A percentile compares a stretch with the other conserved stretches of the same genome.
Evolutionary conservation across 1,139 yeast species (phyloP).

Genomic region (Wickerhamomyces sp.): DNA sequence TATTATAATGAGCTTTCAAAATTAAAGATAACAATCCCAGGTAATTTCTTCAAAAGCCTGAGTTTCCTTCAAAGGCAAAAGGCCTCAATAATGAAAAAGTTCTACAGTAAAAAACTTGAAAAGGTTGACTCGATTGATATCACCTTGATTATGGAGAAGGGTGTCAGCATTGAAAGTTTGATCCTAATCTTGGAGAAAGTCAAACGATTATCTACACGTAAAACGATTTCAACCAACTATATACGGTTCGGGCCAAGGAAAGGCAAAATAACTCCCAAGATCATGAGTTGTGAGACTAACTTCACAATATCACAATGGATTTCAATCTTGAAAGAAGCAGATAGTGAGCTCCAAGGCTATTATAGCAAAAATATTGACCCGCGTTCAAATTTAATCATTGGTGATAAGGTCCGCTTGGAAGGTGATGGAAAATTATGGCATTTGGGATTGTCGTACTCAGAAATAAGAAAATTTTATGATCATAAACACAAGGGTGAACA

Average conservation of each 20-base stretch:
- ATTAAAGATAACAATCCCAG: background rate
- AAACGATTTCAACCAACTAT: background rate
- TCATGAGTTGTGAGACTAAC: background rate
- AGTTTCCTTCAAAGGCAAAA: too few species aligned
- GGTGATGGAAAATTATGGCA: background rate
- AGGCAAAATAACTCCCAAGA: background rate
- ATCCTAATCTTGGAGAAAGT: too few species aligned
- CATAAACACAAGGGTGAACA: background rate
- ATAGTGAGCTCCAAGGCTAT: background rate
- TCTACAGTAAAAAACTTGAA: too few species aligned
- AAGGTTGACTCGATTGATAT: too few species aligned
- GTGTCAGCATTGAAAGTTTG: too few species aligned
- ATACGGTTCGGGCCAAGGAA: background rate
- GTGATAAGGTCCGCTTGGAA: background rate
- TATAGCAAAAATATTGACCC: too few species aligned
- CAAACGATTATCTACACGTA: too few species aligned
- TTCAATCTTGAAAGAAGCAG: background rate
- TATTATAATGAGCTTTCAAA: background rate
- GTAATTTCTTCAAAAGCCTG: background rate
- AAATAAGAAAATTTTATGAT: background rate
- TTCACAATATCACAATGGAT: background rate
- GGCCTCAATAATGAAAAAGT: too few species aligned
- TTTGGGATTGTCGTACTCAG: background rate
- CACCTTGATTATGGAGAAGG: too few species aligned
- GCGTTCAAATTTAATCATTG: too few species aligned